Base-by-base conservation (phyloP, 768 basidiomycete genomes). In the Dendrothele bispora region DNA sequence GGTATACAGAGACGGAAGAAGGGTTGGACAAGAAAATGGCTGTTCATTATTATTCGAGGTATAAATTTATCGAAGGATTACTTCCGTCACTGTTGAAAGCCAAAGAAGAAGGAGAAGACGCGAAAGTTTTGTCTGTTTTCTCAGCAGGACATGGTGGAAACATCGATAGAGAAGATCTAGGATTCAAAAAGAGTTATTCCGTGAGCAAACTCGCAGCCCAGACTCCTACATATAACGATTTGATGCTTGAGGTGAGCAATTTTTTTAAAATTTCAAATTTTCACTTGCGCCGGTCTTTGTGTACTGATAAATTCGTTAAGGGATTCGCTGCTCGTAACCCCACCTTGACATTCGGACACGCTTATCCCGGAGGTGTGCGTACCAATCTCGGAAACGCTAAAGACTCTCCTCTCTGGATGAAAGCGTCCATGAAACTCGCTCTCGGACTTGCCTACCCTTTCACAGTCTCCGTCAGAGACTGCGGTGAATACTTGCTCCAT, bases 31-130 rank as follows among this genome's bases (percentile, higher is more conserved):
- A 53, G 43, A 68, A 68, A 49, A 50, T 71, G 21, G 69, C 65
- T 10, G 38, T 72, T 21, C 62, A 68, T 35, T 71, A 72, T 47
- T 74, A 74, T 50, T 56, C 68, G 26, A 55, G 71, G n/a, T 71
- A 64, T 65, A 64, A 62, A 47, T 71, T 72, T 56, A 61, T 62
- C 26, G 42, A 66, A 39, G 70, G 68, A 30, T 56, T 74, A 7
- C 35, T 69, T 25, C 71, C 71, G 2, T 46, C 64, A 2, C 55
- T 74, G 22, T 49, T 50, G 30, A 65, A 60, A 35, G 70, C 71
- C 7, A 39, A 61, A 50, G 44, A 65, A 58, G 28, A 58, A 55
- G 65, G 64, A 14, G 68, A 74, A 51, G 68, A 69, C 32, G 72
- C 68, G 15, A 65, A 67, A 46, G 69, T 64, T 18, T 54, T 69